Conservation (phyloP, 768 basidiomycete genomes). For the Sporobolomyces roseus region DNA sequence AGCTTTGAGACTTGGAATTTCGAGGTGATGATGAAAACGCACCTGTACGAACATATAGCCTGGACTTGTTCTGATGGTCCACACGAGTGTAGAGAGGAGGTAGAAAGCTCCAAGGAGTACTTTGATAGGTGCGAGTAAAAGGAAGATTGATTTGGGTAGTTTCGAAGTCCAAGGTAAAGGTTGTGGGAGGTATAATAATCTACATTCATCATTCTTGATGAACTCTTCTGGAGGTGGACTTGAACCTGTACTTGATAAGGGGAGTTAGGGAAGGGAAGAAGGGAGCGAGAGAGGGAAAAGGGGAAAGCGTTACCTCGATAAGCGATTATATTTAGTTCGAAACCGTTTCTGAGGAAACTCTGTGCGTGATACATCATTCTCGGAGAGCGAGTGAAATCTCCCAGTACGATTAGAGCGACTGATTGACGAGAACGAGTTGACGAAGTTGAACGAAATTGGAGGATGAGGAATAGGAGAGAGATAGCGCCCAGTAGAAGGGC, state of each 20-base stretch:
- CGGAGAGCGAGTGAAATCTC: constrained; percentile 92
- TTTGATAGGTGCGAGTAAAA: constrained; percentile 67
- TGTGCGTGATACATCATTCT: constrained; percentile 99
- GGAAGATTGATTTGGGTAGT: constrained; percentile 64
- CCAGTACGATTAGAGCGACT: constrained; percentile 85
- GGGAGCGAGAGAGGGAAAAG: neutral
- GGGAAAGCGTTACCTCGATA: constrained; percentile 62
- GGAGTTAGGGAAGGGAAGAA: neutral
- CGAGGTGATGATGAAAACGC: constrained; percentile 41
- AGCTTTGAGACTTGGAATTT: neutral
- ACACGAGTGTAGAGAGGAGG: constrained; percentile 62
- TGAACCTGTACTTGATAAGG: constrained; percentile 10
- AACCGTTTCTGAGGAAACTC: constrained; percentile 76
- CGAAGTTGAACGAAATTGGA: neutral
- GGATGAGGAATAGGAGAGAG: neutral
- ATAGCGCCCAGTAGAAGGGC: too few species aligned
- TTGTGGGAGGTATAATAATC: constrained; percentile 63
- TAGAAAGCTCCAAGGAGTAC: constrained; percentile 64
- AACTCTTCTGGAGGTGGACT: constrained; percentile 6
- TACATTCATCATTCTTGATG: constrained; percentile 47
- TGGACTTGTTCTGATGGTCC: constrained; percentile 63
- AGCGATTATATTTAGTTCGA: constrained; percentile 74
- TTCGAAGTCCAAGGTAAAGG: constrained; percentile 53
- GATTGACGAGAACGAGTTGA: constrained; percentile 48
- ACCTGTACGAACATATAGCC: constrained; percentile 89